A percentile compares a stretch with the other conserved stretches of the same genome.
phyloP scores from a whole-genome alignment of 1,284 basidiomycete species.

The Vanrija humicola region DNA sequence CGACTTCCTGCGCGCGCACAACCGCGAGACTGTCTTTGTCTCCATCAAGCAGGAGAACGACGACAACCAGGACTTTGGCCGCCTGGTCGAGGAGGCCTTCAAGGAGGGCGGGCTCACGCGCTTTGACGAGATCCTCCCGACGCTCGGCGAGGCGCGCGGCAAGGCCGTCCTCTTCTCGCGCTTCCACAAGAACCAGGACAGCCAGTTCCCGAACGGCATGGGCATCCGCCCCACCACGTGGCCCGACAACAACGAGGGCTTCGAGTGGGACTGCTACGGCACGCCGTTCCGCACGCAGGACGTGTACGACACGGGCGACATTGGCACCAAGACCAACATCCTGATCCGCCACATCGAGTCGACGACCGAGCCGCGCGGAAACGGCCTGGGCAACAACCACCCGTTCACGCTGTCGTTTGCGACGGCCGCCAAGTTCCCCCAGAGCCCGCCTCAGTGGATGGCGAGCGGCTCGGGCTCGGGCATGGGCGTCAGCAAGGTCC shows the following conservation, averaged over 20 bases:
- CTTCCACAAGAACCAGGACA: constrained; percentile 49
- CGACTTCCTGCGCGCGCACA: constrained; percentile 61
- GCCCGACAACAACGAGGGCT: constrained; percentile 71
- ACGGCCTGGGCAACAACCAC: constrained; percentile 11
- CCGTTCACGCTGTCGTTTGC: constrained; percentile 65
- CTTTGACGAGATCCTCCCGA: constrained; percentile 70
- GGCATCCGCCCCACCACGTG: constrained; percentile 76
- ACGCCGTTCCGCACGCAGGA: constrained; percentile 71
- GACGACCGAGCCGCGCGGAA: constrained; percentile 8
- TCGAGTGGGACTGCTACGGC: constrained; percentile 59
- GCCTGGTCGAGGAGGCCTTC: constrained; percentile 61
- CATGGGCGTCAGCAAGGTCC: too few species aligned
- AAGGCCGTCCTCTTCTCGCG: constrained; percentile 76
- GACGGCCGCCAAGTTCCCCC: constrained; percentile 70
- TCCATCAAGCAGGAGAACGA: constrained; percentile 75
- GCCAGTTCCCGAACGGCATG: constrained; percentile 59
- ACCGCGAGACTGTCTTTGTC: constrained; percentile 70
- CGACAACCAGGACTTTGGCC: constrained; percentile 56
- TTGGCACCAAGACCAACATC: constrained; percentile 54
- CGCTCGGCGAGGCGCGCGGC: constrained; percentile 73
- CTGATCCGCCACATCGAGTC: constrained; percentile 29
- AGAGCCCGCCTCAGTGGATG: constrained; percentile 58
- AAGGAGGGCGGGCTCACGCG: constrained; percentile 70
- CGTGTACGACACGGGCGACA: constrained; percentile 41
- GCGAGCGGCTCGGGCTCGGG: not conserved